Evolutionary conservation across 2,329 filamentous ascomycete genomes (phyloP), one percentile per base, ranked within the genome.

Genomic region (Cladosporium sp.): DNA sequence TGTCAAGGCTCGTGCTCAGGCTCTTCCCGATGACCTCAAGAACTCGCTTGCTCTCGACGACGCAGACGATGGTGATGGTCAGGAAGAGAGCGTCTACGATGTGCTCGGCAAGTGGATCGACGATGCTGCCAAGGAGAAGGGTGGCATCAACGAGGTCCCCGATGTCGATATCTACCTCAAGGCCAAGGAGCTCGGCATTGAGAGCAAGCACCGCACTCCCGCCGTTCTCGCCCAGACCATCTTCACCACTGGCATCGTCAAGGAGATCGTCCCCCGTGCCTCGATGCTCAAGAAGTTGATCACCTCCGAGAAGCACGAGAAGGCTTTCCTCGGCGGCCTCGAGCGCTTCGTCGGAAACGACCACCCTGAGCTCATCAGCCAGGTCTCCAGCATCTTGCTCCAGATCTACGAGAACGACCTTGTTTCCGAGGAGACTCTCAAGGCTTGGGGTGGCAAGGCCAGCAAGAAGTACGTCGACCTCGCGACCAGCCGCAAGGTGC

Each of bases 391-490:
- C 79, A 91, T 99, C 73, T 85, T 99, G 69, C 87, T 96, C 79
- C 86, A 91, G 74, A 91, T 94, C 82, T 99, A 98, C 81, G 88
- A 97, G 80, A 85, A 92, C 74, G 95, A 99, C 72, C 85, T 99
- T 64, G 83, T 97, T 73, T 88, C 86, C 61, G 95, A 99, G 83
- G 93, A 97, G 69, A 87, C 93, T 18, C 88, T 96, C 77, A 91
- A 89, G 80, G 89, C 90, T 72, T 99, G 95, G 94, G 94, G 93
- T 70, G 86, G 87, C 77, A 97, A 95, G 85, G 93, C 94, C 67
- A 97, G 92, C 87, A 97, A 96, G 89, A 97, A 97, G 84, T 98
- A 98, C 78, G 91, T 96, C 72, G 94, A 98, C 78, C 80, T 96
- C 67, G 78, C 89, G 67, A 93, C 89, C 68, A 96, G 92, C 82